phyloP scores from a whole-genome alignment of 116 monocot species.

The Papilionanthe hybrid region DNA sequence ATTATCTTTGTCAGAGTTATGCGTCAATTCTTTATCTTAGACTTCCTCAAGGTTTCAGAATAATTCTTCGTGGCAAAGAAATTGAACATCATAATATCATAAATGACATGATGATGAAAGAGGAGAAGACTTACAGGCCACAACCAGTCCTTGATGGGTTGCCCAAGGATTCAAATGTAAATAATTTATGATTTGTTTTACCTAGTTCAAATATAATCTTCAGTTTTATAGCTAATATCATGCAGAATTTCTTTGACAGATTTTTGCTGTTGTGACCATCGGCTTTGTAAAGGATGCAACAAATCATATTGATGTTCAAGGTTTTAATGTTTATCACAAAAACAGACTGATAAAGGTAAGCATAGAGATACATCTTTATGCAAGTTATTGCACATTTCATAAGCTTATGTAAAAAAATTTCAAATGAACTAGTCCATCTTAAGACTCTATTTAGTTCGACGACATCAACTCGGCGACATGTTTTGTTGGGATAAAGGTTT shows the following conservation, averaged over 20 bases:
- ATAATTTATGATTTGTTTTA: too few relatives aligned
- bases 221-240: conserved; percentile 1
- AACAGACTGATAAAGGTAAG: conserved; percentile 79
- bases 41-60: conserved; percentile 61
- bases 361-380: neutral
- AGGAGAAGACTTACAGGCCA: conserved; percentile 68
- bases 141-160: conserved; percentile 33
- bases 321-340: conserved; percentile 92
- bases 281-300: conserved; percentile 92
- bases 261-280: conserved; percentile 71
- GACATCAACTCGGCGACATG: too few relatives aligned
- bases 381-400: too few relatives aligned
- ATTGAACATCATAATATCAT: conserved; percentile 73
- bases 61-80: conserved; percentile 76
- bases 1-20: conserved; percentile 51
- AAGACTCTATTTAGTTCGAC: too few relatives aligned
- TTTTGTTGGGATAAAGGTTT: too few relatives aligned
- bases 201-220: too few relatives aligned
- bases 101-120: conserved; percentile 73
- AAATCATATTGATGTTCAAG: conserved; percentile 83
- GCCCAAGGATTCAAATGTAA: conserved; percentile 45
- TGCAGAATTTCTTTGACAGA: conserved; percentile 23
- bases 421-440: too few relatives aligned
- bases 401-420: neutral
- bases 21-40: conserved; percentile 83